Conservation (phyloP, 139 green algal species). For the Chlorella sp. region DNA sequence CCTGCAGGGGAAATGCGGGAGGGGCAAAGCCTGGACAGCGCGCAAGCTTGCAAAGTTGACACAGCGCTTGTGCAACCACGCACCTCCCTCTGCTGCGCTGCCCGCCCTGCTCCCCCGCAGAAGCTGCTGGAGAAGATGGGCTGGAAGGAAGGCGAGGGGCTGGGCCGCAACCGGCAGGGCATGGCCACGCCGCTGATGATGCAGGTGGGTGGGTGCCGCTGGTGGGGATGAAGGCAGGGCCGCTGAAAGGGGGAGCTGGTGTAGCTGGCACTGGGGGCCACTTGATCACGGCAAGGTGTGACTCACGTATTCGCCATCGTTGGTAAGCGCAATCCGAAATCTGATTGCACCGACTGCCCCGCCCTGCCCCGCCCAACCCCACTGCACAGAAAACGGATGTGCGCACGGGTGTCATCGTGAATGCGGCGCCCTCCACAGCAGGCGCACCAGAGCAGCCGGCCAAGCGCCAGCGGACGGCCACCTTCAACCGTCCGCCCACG, state of each 20-base stretch:
- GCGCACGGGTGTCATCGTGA: conserved; percentile 80
- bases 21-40: no score
- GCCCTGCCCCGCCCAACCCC: no score
- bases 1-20: no score
- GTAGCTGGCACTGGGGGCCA: no score
- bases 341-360: no score
- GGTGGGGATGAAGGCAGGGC: not conserved
- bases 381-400: conserved; percentile 66
- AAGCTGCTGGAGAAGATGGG: conserved; percentile 97
- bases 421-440: conserved; percentile 42
- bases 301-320: no score
- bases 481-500: conserved; percentile 26
- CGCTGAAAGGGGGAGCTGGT: no score
- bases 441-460: not conserved
- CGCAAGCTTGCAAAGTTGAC: no score
- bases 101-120: conserved; percentile 58
- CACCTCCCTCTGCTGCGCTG: no score
- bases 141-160: conserved; percentile 90
- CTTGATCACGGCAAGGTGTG: not conserved
- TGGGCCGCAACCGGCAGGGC: conserved; percentile 82
- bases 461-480: conserved; percentile 31
- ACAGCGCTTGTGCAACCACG: no score
- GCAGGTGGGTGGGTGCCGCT: conserved; percentile 70
- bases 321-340: no score
- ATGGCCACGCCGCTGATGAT: conserved; percentile 90